A percentile compares a stretch with the other conserved stretches of the same genome.
These are phyloP conservation scores for Sphaerostilbella broomeana DNA, from an alignment of 2,329 filamentous ascomycete genomes.

Conservation along the genomic window DNA sequence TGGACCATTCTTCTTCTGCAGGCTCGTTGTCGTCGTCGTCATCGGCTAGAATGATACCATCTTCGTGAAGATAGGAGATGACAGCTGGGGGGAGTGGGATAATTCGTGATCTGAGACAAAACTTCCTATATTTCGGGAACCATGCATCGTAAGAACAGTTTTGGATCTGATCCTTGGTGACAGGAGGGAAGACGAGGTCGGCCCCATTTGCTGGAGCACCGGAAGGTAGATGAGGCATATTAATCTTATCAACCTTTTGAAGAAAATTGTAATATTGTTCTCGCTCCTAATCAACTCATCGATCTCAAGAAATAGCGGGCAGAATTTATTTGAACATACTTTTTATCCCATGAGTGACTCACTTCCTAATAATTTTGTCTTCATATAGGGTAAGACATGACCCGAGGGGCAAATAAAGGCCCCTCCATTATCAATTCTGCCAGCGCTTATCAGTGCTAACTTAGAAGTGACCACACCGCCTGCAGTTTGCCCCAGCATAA, in stretches of 20 bases:
- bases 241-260: too few species aligned
- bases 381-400: constrained; percentile 8
- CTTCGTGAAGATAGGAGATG: constrained; percentile 79
- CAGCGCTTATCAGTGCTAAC: constrained; percentile 17
- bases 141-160: constrained; percentile 93
- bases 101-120: constrained; percentile 79
- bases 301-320: too few species aligned
- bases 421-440: constrained; percentile 24
- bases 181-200: constrained; percentile 66
- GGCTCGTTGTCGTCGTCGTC: constrained; percentile 52
- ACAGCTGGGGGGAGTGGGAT: constrained; percentile 72
- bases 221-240: constrained; percentile 31
- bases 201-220: constrained; percentile 15
- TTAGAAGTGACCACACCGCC: neutral
- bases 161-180: constrained; percentile 79
- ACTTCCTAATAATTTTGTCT: too few species aligned
- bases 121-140: constrained; percentile 76
- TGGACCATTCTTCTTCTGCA: constrained; percentile 47
- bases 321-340: too few species aligned
- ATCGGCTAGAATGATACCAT: constrained; percentile 82
- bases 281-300: too few species aligned
- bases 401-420: constrained; percentile 6
- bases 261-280: too few species aligned
- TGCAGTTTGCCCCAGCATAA: too few species aligned
- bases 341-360: constrained; percentile 5